Evolutionary conservation across 768 basidiomycete genomes (phyloP).

Genomic region (Tubosaeta sp.): DNA sequence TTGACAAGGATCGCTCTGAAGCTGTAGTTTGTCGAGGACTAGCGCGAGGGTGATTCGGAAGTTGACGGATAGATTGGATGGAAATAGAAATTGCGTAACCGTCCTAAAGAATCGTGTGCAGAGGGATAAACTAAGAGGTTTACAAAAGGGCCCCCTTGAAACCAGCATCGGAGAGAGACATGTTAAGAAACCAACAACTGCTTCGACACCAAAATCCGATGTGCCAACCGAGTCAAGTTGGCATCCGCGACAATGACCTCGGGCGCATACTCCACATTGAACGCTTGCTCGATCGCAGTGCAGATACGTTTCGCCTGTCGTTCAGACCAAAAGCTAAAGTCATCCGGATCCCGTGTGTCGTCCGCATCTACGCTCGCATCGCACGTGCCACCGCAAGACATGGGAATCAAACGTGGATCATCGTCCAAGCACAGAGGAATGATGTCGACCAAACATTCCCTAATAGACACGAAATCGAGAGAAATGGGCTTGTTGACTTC

Average conservation of each 20-base stretch:
- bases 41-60: neutral
- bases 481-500: slow-evolving; percentile 62
- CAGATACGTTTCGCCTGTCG: slow-evolving; percentile 89
- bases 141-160: neutral
- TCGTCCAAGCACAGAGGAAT: slow-evolving; percentile 86
- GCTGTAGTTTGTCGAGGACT: neutral
- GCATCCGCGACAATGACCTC: slow-evolving; percentile 94
- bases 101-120: too few relatives aligned
- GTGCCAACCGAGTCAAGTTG: slow-evolving; percentile 80
- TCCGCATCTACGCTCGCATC: slow-evolving; percentile 15
- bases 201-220: slow-evolving; percentile 77
- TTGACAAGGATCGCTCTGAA: neutral
- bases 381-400: slow-evolving; percentile 48
- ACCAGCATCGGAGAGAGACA: neutral
- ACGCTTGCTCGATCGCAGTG: slow-evolving; percentile 70
- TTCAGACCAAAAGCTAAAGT: slow-evolving; percentile 93
- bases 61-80: too few relatives aligned
- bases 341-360: slow-evolving; percentile 71
- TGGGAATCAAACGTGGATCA: slow-evolving; percentile 76
- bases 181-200: slow-evolving; percentile 40
- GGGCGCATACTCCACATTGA: slow-evolving; percentile 82
- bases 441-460: slow-evolving; percentile 63
- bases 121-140: too few relatives aligned
- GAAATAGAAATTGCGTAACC: too few relatives aligned
- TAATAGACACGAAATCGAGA: slow-evolving; percentile 62